Evolutionary conservation across 805 yeast genomes (phyloP).

Genomic region (Suhomyces emberorum): DNA sequence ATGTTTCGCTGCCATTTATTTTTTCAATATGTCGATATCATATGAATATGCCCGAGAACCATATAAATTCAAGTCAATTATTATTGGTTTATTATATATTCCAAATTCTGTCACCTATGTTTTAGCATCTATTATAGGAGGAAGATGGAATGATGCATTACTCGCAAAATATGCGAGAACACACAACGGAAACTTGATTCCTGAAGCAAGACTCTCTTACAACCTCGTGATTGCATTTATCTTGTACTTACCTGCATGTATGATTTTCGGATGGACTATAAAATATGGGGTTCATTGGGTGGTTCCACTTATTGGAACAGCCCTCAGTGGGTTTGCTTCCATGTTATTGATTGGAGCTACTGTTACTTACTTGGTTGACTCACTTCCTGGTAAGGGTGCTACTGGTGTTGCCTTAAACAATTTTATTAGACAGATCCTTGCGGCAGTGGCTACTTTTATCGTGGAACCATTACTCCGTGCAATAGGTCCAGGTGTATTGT

Average conservation of each 20-base stretch:
- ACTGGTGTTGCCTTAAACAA: conserved; percentile 86
- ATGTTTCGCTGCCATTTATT: conserved; percentile 68
- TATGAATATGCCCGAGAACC: conserved; percentile 61
- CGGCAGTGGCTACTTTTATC: conserved; percentile 72
- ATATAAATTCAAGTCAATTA: conserved; percentile 61
- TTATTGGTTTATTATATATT: conserved; percentile 72
- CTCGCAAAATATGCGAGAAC: conserved; percentile 48
- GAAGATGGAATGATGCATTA: conserved; percentile 70
- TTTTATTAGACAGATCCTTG: conserved; percentile 66
- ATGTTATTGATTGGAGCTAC: conserved; percentile 83
- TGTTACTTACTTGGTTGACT: conserved; percentile 76
- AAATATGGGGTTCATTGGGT: conserved; percentile 69
- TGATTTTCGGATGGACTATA: conserved; percentile 83
- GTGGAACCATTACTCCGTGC: conserved; percentile 68
- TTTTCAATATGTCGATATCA: conserved; percentile 72
- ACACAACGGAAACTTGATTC: conserved; percentile 63
- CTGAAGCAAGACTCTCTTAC: conserved; percentile 77
- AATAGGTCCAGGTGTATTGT: conserved; percentile 68
- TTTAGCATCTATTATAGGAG: conserved; percentile 75
- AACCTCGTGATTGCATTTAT: conserved; percentile 66
- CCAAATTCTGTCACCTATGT: conserved; percentile 81
- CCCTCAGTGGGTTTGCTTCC: conserved; percentile 75
- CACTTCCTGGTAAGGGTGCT: conserved; percentile 84
- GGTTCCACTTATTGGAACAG: conserved; percentile 76
- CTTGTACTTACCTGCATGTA: conserved; percentile 58